Conservation (phyloP, 78 protist genomes). For the Isochrysis galbana region DNA sequence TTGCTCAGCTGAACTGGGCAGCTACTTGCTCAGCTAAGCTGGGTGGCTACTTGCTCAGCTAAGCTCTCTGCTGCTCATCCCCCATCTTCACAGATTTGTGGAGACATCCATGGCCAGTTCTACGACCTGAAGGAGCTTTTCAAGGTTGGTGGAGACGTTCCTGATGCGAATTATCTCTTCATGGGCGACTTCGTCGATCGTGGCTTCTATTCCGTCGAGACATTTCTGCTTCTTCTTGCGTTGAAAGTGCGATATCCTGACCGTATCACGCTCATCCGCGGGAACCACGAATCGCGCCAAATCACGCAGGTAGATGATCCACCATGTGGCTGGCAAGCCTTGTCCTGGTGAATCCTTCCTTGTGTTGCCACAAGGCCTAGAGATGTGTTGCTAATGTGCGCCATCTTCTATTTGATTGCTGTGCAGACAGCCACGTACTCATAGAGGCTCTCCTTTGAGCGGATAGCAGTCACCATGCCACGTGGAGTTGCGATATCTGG, state of each 20-base stretch:
- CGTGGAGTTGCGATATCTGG: not conserved
- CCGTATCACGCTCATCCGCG: conserved; percentile 94
- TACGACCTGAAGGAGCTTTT: conserved; percentile 97
- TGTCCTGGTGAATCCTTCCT: not conserved
- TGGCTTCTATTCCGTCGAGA: conserved; percentile 97
- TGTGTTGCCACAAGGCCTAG: too few relatives aligned
- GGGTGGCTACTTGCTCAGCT: not conserved
- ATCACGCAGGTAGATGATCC: conserved; percentile 95
- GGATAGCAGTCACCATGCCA: too few relatives aligned
- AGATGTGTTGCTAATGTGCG: too few relatives aligned
- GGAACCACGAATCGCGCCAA: conserved; percentile 99
- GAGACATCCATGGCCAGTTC: conserved; percentile 99
- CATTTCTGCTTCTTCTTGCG: conserved; percentile 94
- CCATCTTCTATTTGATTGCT: not conserved
- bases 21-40: not conserved
- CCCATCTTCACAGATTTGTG: conserved; percentile 84
- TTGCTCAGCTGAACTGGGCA: too few relatives aligned
- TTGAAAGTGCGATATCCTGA: conserved; percentile 95
- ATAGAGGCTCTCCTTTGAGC: too few relatives aligned
- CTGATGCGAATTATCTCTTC: conserved; percentile 95
- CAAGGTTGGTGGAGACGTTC: conserved; percentile 93
- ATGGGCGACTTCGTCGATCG: conserved; percentile 99
- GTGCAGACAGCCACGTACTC: too few relatives aligned
- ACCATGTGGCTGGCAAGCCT: not conserved
- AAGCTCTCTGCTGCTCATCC: not conserved